Conservation (phyloP, 805 yeast species). For the Myxozyma kluyveri region DNA sequence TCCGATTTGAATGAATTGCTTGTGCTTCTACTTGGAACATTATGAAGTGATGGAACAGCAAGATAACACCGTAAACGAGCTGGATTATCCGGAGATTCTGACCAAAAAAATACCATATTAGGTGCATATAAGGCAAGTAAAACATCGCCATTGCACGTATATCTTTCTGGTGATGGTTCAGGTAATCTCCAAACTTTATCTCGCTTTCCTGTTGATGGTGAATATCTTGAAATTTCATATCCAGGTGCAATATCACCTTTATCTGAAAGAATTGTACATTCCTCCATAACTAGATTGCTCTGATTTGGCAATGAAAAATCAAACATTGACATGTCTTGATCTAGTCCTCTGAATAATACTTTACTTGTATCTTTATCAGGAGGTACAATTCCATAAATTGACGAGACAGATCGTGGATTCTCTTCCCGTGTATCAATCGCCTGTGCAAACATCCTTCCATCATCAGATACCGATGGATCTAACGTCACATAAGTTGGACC, state of each 20-base stretch:
- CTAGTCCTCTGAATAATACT: slow-evolving; percentile 2
- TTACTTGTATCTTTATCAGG: slow-evolving; percentile 1
- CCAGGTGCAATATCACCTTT: slow-evolving; percentile 6
- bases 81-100: slow-evolving; percentile 15
- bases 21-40: neutral
- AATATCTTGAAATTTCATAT: slow-evolving; percentile 3
- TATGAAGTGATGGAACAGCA: slow-evolving; percentile 1
- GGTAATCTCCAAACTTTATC: slow-evolving; percentile 9
- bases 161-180: slow-evolving; percentile 16
- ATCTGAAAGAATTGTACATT: slow-evolving; percentile 2
- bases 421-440: slow-evolving; percentile 2
- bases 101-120: slow-evolving; percentile 21
- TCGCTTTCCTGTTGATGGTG: slow-evolving; percentile 1
- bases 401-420: slow-evolving; percentile 4
- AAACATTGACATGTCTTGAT: slow-evolving; percentile 8
- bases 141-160: slow-evolving; percentile 6
- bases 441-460: slow-evolving; percentile 6
- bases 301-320: slow-evolving; percentile 15
- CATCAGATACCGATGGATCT: slow-evolving; percentile 3
- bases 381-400: neutral
- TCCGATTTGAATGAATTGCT: no score
- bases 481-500: slow-evolving; percentile 13
- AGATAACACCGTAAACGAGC: slow-evolving; percentile 13
- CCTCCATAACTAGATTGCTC: slow-evolving; percentile 8
- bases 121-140: slow-evolving; percentile 18